Evolutionary conservation across 2,329 filamentous ascomycete genomes (phyloP), one percentile per base, ranked within the genome.

Genomic region (Mycogone perniciosa): DNA sequence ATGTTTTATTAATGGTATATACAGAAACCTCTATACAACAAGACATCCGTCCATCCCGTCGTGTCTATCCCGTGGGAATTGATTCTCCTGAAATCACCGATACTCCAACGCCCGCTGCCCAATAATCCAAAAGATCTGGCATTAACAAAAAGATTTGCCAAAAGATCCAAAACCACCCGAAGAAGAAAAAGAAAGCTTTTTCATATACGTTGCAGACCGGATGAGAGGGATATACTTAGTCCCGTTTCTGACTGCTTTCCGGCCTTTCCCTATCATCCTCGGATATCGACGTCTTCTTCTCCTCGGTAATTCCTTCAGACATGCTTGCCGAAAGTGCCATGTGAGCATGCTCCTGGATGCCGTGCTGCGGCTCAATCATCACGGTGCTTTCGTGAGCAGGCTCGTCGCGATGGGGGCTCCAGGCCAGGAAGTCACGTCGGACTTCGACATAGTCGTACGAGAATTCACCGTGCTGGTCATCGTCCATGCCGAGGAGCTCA

Each of bases 361-460:
- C 87, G 66, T 90, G 85, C 63, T 86, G 82, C 11, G 87, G 85
- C 59, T 67, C 66, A 48, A 85, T 72, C 50, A 77, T 67, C 31
- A 76, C 71, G 61, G 79, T 75, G 54, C 82, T 80, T 55, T 78
- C 72, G 52, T 76, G 68, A 45, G 77, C 75, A 29, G 82, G 85
- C 59, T 87, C 82, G 54, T 74, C 76, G 63, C 85, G 85, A 33
- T 85, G 82, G 1, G 88, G 88, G 31, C 86, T 91, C 88, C 88
- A 93, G 53, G 88, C 88, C 37, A 93, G 81, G 76, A 91, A 93
- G 71, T 93, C 88, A 62, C 88, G 83, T 64, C 88, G 85, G 53
- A 92, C 87, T 77, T 93, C 88, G 58, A 93, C 88, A 67, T 92
- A 93, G 68, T 93, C 88, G 75, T 92, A 92, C 9, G 88, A 88